Base-by-base conservation (phyloP, 768 basidiomycete species). In the Suillus variegatus region DNA sequence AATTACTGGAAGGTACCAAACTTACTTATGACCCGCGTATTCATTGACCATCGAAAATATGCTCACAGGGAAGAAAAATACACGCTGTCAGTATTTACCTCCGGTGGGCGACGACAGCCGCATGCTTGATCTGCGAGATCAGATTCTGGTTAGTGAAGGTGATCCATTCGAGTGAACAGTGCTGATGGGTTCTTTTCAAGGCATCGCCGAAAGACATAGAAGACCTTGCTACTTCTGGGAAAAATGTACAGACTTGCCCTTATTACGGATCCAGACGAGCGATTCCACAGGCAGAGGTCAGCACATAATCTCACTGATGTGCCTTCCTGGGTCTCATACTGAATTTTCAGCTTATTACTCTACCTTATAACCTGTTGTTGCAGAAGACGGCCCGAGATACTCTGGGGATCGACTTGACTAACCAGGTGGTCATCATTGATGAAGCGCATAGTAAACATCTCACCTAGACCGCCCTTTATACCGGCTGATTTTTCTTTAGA, bases 191-290 rank as follows among this genome's bases (percentile, higher is more conserved):
- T 44, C 35, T 65, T 52, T 7, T 51, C 3, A 38, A 96, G 95
- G 93, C 95, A 0, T 83, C 85, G 2, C 93, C 95, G 0, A 94
- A 93, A 74, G 97, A 97, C 68, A 97, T 99, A 6, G 97, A 99
- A 74, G 96, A 98, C 69, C 85, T 99, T 18, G 92, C 93, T 8
- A 75, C 75, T 9, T 79, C 88, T 2, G 97, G 97, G 2, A 84
- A 86, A 61, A 80, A 86, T 58, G 77, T 85, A 1, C 81, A 88
- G 55, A 88, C 86, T 10, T 99, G 97, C 74, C 94, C 97, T 0
- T 99, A 99, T 77, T 99, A 98, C 75, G 94, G 92, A 4, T 91
- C 94, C 9, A 81, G 97, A 51, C 81, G 85, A 62, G 95, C 95
- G 16, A 94, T 98, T 62, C 87, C 90, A 44, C 93, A 94, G 73